Percentiles rank a stretch among this genome's conserved stretches.
These are phyloP conservation scores for Eucommia ulmoides DNA, from an alignment of 257 asterid genomes.

Conservation along the genomic window DNA sequence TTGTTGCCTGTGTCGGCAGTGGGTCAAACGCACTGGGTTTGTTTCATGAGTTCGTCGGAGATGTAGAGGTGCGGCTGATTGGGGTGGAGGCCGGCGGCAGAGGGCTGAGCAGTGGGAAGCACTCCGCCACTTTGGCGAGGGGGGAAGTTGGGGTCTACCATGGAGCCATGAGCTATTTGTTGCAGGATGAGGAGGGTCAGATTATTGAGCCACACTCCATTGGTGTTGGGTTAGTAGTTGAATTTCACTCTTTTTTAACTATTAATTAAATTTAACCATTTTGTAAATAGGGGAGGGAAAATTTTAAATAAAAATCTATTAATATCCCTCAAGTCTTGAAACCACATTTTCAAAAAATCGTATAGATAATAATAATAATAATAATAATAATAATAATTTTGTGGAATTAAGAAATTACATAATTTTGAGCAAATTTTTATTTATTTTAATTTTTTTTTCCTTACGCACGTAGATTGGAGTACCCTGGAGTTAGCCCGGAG, in stretches of 20 bases:
- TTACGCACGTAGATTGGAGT: constrained; percentile 1
- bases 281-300: background rate
- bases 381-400: no score
- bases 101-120: background rate
- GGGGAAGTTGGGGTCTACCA: background rate
- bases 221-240: constrained; percentile 1
- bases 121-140: background rate
- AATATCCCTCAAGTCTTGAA: no score
- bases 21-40: background rate
- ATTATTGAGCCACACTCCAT: background rate
- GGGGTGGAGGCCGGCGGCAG: background rate
- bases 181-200: background rate
- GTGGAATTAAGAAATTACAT: background rate
- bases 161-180: constrained; percentile 1
- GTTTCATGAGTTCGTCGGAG: background rate
- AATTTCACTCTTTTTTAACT: no score
- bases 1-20: background rate
- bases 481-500: background rate
- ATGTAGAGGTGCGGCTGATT: background rate
- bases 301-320: no score
- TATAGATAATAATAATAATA: background rate
- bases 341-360: no score
- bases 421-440: no score
- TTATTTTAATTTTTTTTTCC: background rate
- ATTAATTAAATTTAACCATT: background rate